These are phyloP conservation scores for Drosera capensis DNA, from an alignment of 148 eudicot species.

Conservation along the genomic window DNA sequence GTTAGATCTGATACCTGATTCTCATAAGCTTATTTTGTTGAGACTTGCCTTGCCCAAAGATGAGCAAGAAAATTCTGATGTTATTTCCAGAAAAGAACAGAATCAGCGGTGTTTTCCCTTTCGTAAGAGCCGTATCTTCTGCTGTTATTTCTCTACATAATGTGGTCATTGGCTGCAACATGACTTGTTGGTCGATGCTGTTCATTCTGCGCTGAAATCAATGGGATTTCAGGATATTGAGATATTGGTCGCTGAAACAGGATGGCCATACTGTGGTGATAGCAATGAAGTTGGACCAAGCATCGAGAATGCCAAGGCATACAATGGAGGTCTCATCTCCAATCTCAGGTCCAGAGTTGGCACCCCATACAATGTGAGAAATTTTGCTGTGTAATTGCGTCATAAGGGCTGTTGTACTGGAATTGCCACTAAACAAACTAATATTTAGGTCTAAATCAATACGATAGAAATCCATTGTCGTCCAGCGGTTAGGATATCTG, in stretches of 20 bases:
- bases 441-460: no score
- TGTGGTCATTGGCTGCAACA: background rate
- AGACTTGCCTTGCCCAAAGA: no score
- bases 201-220: conserved; percentile 34
- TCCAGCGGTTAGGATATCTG: conserved; percentile 89
- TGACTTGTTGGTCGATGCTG: conserved; percentile 33
- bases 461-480: conserved; percentile 57
- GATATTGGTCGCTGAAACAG: conserved; percentile 54
- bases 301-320: conserved; percentile 48
- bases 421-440: no score
- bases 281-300: conserved; percentile 40
- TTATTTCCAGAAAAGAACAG: no score
- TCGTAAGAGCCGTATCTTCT: background rate
- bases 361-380: conserved; percentile 55
- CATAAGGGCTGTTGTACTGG: no score
- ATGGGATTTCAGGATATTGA: conserved; percentile 38
- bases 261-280: conserved; percentile 56
- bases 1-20: no score
- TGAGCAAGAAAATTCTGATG: no score
- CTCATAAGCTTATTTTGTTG: no score
- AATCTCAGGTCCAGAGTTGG: conserved; percentile 45
- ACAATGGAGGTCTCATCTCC: conserved; percentile 28
- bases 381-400: no score
- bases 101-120: no score
- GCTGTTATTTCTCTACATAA: background rate